Base-by-base conservation (phyloP, 2,329 filamentous ascomycete genomes). In the Macrophomina phaseolina region DNA sequence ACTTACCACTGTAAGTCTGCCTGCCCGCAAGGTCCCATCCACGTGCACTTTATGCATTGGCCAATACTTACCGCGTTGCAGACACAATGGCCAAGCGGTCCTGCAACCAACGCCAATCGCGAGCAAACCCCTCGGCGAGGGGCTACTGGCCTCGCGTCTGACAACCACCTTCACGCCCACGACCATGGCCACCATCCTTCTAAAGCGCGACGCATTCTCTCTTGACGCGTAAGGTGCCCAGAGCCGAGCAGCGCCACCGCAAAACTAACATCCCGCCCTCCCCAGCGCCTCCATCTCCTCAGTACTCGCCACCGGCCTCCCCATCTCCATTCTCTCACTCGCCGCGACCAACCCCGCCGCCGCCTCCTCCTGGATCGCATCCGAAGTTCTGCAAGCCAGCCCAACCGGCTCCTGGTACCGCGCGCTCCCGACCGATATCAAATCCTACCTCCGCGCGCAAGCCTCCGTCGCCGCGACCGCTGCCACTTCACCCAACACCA, bases 351-450 rank as follows among this genome's bases (percentile, higher is more conserved):
- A 81, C 72, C 72, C 75, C 18, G 74, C 77, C 66, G 78, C 75
- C 55, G 81, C 81, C 69, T 77, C 76, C 66, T 72, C 76, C 14
- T 72, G 78, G 49, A 75, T 84, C 72, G 76, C 76, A 16, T 80
- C 81, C 6, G 76, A 81, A 51, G 76, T 84, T 32, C 52, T 55
- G 5, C 42, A 45, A 14, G 5, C 42, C 42, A 45, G 5, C 5
- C 72, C 76, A 36, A 79, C 78, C n/a, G 81, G 82, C 12, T 68
- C 72, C 5, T 84, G 82, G 82, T 83, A 81, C 74, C 72, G 75
- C 8, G 75, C 77, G 11, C 78, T 83, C 3, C 82, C 82, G 5
- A 71, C 76, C 52, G 79, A 80, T 65, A 77, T 84, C 56, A 77
- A 83, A 74, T 78, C 74, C 49, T 78, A 79, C 68, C 75, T 83